Conservation (phyloP, 495 filamentous ascomycete genomes). For the Pseudevernia furfuracea region DNA sequence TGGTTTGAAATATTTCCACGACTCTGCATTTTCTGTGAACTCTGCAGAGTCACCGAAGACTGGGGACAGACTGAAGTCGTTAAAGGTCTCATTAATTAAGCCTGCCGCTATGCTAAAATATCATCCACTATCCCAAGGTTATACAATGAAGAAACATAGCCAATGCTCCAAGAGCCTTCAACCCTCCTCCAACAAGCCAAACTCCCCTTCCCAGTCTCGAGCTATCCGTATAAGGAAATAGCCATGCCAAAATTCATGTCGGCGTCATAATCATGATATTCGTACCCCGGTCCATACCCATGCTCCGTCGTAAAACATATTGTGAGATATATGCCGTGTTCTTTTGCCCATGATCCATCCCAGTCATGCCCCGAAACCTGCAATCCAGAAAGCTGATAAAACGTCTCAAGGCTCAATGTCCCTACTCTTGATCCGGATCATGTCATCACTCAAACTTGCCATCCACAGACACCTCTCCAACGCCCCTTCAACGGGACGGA, state of each 20-base stretch:
- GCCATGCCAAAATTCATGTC: conserved; percentile 11
- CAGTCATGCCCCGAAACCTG: neutral
- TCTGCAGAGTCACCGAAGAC: neutral
- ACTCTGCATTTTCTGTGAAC: neutral
- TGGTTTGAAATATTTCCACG: neutral
- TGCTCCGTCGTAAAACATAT: conserved; percentile 4
- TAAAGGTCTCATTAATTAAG: neutral
- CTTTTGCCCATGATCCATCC: neutral
- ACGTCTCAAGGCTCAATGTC: conserved; percentile 34
- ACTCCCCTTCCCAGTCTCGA: neutral
- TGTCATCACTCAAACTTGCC: conserved; percentile 74
- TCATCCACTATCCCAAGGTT: neutral
- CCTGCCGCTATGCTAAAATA: neutral
- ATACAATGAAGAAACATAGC: conserved; percentile 8
- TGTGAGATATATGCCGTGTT: neutral
- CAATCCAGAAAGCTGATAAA: neutral
- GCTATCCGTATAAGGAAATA: conserved; percentile 1
- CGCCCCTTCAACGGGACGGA: conserved; percentile 77
- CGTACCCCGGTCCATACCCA: conserved; percentile 15
- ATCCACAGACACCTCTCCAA: conserved; percentile 95
- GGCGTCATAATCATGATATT: conserved; percentile 12
- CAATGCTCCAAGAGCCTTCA: conserved; percentile 17
- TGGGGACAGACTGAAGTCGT: neutral
- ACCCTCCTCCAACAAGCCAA: conserved; percentile 2
- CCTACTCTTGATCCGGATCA: conserved; percentile 59